Evolutionary conservation across 2,329 filamentous ascomycete genomes (phyloP), one percentile per base, ranked within the genome.

Genomic region (Rhexocercosporidium sp.): DNA sequence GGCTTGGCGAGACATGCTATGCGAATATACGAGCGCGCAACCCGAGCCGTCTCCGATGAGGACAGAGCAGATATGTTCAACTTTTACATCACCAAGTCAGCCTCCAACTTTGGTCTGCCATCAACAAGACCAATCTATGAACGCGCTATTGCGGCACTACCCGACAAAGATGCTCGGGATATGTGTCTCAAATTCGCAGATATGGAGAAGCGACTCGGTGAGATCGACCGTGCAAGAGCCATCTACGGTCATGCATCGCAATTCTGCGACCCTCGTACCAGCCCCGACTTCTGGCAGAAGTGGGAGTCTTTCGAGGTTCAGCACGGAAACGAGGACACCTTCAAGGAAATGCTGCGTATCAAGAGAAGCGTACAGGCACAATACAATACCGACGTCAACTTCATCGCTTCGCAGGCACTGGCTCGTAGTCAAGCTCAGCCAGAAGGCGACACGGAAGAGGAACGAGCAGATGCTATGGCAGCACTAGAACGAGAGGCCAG

Each of bases 101-200:
- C 96, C 1, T 97, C 94, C 22, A 99, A 99, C 80, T 99, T 99
- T 76, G 96, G 96, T 37, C 87, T 99, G 61, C 94, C 96, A 0
- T 98, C 96, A 0, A 97, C 96, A 3, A 85, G 96, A 61, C 91
- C 93, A 0, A 99, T 99, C 74, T 99, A 99, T 83, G 96, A 99
- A 81, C 90, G 94, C 65, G 95, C 96, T 44, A 97, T 99, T 72
- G 90, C 93, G 12, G 92, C 94, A n/a, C 84, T 99, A 41, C 95
- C 96, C 0, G 96, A 99, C 79, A 88, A 85, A 69, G 96, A 98
- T 80, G 96, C 95, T 7, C 93, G 94, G 77, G 92, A 96, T 74
- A 99, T 99, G 96, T 99, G 96, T 81, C 88, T 99, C 77, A 98
- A 97, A 77, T 99, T 99, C 77, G 96, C 96, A 1, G 94, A 97